phyloP scores from a whole-genome alignment of 805 yeast genomes.

The Wickerhamiella galacta region DNA sequence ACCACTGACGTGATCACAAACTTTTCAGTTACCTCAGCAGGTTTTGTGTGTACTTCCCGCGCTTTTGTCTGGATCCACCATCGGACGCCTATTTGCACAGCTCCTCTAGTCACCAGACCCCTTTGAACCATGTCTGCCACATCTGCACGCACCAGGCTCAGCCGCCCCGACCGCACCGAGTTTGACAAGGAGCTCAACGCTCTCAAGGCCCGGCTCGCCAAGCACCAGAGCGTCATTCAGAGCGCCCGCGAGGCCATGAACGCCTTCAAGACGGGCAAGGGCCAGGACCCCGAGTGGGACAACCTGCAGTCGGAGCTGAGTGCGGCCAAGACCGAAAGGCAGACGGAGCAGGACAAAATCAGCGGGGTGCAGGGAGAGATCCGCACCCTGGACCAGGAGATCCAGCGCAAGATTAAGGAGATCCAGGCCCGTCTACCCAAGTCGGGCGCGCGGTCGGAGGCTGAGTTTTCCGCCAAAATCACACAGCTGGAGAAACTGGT shows the following conservation, averaged over 20 bases:
- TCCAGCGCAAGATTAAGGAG: constrained; percentile 63
- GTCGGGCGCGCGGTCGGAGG: constrained; percentile 35
- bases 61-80: no score
- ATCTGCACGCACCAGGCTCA: no score
- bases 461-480: constrained; percentile 23
- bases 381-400: constrained; percentile 45
- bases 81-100: no score
- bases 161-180: constrained; percentile 18
- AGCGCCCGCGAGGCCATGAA: constrained; percentile 16
- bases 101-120: no score
- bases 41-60: no score
- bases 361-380: constrained; percentile 47
- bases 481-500: constrained; percentile 47
- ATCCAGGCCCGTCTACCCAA: constrained; percentile 57
- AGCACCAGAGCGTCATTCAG: constrained; percentile 15
- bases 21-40: no score
- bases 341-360: constrained; percentile 29
- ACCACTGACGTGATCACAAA: no score
- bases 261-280: constrained; percentile 8
- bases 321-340: constrained; percentile 30
- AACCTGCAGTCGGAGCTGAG: constrained; percentile 33
- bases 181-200: constrained; percentile 17
- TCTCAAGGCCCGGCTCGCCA: constrained; percentile 17
- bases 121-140: no score
- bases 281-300: constrained; percentile 30